phyloP scores from a whole-genome alignment of 148 eudicot species.

The Fagopyrum esculentum region DNA sequence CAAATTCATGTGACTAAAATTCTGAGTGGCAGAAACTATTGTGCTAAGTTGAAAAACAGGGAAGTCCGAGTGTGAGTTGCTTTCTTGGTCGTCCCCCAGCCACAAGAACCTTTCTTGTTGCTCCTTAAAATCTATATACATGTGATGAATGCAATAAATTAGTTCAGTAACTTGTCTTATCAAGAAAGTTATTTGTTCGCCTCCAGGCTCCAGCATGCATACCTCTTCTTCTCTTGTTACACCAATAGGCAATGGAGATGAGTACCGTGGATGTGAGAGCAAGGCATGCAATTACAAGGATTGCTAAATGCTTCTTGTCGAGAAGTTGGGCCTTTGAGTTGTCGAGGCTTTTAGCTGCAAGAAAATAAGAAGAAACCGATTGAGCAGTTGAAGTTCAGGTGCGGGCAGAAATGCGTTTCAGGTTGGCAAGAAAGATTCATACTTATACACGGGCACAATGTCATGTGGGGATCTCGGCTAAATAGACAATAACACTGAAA shows the following conservation, averaged over 20 bases:
- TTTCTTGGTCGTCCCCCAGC: not conserved
- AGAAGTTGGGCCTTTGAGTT: not conserved
- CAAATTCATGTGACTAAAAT: not conserved
- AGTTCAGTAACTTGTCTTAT: not conserved
- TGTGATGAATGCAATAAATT: not conserved
- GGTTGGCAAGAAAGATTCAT: no score
- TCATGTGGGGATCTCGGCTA: not conserved
- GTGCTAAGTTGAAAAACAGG: conserved; percentile 4
- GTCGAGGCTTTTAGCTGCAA: not conserved
- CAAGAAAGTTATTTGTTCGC: not conserved
- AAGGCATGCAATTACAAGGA: not conserved
- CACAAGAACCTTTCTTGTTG: conserved; percentile 3
- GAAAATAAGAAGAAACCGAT: not conserved
- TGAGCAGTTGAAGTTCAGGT: no score
- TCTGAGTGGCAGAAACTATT: conserved; percentile 2
- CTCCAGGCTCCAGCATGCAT: not conserved
- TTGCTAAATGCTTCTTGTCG: not conserved
- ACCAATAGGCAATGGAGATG: not conserved
- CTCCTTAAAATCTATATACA: conserved; percentile 5
- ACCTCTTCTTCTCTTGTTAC: conserved; percentile 10
- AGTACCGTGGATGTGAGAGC: not conserved
- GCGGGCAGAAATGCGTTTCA: no score
- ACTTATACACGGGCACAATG: no score
- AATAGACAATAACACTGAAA: not conserved
- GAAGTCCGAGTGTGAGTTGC: not conserved